Evolutionary conservation across 2,329 filamentous ascomycete species (phyloP).

Genomic region (Colletotrichum brevisporum): DNA sequence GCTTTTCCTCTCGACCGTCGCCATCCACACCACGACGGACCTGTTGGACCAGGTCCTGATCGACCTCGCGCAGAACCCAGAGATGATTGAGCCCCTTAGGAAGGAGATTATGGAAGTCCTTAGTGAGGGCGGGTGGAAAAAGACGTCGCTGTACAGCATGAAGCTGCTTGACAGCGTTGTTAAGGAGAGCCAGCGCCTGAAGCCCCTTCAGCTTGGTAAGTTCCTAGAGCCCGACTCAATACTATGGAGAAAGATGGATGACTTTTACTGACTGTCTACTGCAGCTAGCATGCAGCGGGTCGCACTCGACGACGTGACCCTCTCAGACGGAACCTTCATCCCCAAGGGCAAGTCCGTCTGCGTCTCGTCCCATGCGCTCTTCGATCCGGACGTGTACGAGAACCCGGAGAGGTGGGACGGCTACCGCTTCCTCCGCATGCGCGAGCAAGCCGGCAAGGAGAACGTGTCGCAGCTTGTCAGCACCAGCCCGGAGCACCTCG

Average conservation of each 20-base stretch:
- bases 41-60: constrained; percentile 52
- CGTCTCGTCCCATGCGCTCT: constrained; percentile 17
- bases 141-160: constrained; percentile 54
- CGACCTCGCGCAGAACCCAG: constrained; percentile 55
- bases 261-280: neutral
- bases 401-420: constrained; percentile 25
- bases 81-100: constrained; percentile 56
- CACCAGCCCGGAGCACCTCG: constrained; percentile 51
- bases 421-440: constrained; percentile 26
- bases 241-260: too few species aligned
- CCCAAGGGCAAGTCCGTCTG: constrained; percentile 19
- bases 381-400: constrained; percentile 18
- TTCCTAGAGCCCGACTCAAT: neutral
- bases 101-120: constrained; percentile 56
- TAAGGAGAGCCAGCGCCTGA: constrained; percentile 54
- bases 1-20: constrained; percentile 79
- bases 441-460: constrained; percentile 24
- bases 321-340: constrained; percentile 35
- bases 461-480: constrained; percentile 56
- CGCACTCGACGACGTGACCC: constrained; percentile 6
- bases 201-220: constrained; percentile 31
- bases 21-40: constrained; percentile 60
- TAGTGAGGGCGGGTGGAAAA: constrained; percentile 52
- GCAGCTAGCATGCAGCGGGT: constrained; percentile 34
- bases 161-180: constrained; percentile 58